Percentiles rank a stretch among this genome's conserved stretches.
Conservation (phyloP, 805 yeast genomes). For the Candida sakaeoensis region DNA sequence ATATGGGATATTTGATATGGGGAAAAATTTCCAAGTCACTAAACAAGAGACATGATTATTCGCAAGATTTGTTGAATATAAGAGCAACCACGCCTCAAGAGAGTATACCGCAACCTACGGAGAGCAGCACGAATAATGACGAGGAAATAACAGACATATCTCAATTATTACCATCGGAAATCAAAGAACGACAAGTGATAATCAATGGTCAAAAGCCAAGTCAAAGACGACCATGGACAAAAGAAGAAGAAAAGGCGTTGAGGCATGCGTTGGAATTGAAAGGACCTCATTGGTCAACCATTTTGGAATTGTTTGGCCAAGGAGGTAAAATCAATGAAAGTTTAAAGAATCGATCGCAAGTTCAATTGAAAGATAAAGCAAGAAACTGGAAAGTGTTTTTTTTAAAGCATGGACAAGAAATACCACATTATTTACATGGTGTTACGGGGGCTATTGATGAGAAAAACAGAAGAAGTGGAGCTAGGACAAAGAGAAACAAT, state of each 20-base stretch:
- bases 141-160: constrained; percentile 6
- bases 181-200: constrained; percentile 41
- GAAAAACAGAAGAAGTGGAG: constrained; percentile 23
- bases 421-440: constrained; percentile 74
- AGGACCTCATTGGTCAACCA: constrained; percentile 94
- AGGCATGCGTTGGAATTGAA: constrained; percentile 72
- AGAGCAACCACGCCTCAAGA: constrained; percentile 6
- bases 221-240: constrained; percentile 73
- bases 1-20: constrained; percentile 69
- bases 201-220: constrained; percentile 30
- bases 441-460: constrained; percentile 85
- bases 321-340: constrained; percentile 86
- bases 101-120: too few species aligned
- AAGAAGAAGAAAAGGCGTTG: constrained; percentile 83
- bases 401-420: constrained; percentile 66
- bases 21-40: constrained; percentile 44
- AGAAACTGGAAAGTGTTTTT: constrained; percentile 91
- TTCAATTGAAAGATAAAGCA: constrained; percentile 94
- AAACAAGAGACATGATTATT: constrained; percentile 9
- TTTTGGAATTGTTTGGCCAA: constrained; percentile 85
- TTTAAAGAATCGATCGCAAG: constrained; percentile 82
- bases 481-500: constrained; percentile 31
- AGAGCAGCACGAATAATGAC: not conserved
- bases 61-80: too few species aligned
- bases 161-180: constrained; percentile 39